phyloP scores from a whole-genome alignment of 805 yeast species.

The Starmerella powellii region DNA sequence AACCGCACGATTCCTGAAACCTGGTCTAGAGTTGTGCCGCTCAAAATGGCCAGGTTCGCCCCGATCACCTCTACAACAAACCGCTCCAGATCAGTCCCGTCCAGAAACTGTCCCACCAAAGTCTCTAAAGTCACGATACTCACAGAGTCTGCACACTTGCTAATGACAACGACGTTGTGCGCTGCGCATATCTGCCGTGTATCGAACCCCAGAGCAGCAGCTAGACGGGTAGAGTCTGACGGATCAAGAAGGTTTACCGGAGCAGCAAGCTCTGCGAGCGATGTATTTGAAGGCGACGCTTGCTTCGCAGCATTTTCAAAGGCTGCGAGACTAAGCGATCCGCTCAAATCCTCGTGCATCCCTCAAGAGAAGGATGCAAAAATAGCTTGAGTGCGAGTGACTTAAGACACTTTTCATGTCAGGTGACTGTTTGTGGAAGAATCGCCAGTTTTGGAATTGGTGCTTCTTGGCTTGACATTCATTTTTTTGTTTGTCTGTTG shows the following conservation, averaged over 20 bases:
- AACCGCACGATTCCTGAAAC: slow-evolving; percentile 11
- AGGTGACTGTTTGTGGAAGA: too few species aligned
- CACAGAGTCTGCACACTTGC: slow-evolving; percentile 16
- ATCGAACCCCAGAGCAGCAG: slow-evolving; percentile 7
- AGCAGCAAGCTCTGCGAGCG: neutral
- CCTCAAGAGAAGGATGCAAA: neutral
- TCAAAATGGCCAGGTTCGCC: slow-evolving; percentile 8
- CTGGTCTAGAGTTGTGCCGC: slow-evolving; percentile 18
- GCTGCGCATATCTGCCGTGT: slow-evolving; percentile 15
- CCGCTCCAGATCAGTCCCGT: slow-evolving; percentile 4
- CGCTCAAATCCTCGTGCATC: neutral
- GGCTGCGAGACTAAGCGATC: neutral
- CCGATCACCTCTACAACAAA: slow-evolving; percentile 13
- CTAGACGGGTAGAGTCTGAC: neutral
- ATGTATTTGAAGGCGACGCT: neutral
- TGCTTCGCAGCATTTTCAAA: neutral
- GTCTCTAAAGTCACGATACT: slow-evolving; percentile 8
- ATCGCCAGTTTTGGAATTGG: too few species aligned
- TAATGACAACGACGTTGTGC: slow-evolving; percentile 15
- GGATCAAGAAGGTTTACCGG: neutral
- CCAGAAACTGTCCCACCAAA: slow-evolving; percentile 3
- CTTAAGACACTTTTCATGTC: neutral
- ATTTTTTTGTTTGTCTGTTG: too few species aligned
- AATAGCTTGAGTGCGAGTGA: neutral
- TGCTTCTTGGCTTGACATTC: too few species aligned